Evolutionary conservation across 202 grass and related monocot genomes (phyloP).

Genomic region (Zizania palustris): DNA sequence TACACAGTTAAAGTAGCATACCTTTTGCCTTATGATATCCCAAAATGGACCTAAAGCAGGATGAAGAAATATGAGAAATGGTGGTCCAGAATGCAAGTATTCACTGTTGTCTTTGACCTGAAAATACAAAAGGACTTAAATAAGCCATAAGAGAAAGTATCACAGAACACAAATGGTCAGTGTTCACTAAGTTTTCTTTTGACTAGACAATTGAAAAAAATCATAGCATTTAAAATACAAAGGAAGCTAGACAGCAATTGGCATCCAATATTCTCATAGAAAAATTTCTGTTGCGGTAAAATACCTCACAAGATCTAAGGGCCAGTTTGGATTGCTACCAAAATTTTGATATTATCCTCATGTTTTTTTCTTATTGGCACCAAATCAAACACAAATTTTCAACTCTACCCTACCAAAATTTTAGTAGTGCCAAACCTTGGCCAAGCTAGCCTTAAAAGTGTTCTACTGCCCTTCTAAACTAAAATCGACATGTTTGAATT

Average conservation of each 20-base stretch:
- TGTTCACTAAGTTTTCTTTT: constrained; percentile 54
- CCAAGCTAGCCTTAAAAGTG: too few species aligned
- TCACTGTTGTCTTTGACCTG: constrained; percentile 83
- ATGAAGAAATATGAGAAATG: constrained; percentile 98
- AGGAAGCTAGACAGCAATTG: constrained; percentile 19
- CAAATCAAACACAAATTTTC: too few species aligned
- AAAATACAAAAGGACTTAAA: constrained; percentile 37
- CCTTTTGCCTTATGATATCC: constrained; percentile 89
- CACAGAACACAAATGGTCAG: constrained; percentile 37
- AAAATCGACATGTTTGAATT: neutral
- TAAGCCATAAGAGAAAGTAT: constrained; percentile 52
- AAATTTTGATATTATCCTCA: too few species aligned
- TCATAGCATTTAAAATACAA: constrained; percentile 15
- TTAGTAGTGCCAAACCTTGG: too few species aligned
- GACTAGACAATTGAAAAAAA: constrained; percentile 41
- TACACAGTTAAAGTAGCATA: constrained; percentile 33
- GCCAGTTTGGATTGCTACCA: too few species aligned
- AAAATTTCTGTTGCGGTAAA: neutral
- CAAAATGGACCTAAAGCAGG: constrained; percentile 97
- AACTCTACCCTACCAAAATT: too few species aligned
- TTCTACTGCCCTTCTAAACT: too few species aligned
- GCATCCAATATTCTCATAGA: neutral
- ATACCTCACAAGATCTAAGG: neutral
- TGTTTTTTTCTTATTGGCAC: too few species aligned
- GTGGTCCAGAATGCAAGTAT: constrained; percentile 72